A percentile compares a stretch with the other conserved stretches of the same genome.
These are phyloP conservation scores for Taiozyma sp. DNA, from an alignment of 1,139 yeast species.

Conservation along the genomic window DNA sequence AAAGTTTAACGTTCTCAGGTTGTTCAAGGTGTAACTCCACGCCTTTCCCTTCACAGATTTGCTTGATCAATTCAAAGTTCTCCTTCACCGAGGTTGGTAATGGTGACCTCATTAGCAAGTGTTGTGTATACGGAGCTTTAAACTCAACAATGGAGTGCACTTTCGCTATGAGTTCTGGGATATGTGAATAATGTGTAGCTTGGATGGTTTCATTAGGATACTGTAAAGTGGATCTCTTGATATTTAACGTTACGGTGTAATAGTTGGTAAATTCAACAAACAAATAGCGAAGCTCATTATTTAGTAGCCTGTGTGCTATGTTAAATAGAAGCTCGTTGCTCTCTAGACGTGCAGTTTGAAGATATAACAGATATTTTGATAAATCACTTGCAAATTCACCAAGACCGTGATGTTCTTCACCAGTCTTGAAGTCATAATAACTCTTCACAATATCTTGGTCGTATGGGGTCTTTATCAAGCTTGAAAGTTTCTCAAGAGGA, in stretches of 20 bases:
- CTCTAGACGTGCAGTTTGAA: background rate
- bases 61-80: background rate
- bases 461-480: background rate
- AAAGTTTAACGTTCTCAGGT: background rate
- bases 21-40: background rate
- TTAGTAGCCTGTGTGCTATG: conserved; percentile 6
- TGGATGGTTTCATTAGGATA: background rate
- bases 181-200: background rate
- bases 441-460: background rate
- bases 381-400: conserved; percentile 9
- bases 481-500: background rate
- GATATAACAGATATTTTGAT: conserved; percentile 1
- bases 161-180: conserved; percentile 7
- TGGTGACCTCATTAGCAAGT: background rate
- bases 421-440: background rate
- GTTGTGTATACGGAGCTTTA: background rate
- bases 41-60: background rate
- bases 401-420: background rate
- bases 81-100: background rate
- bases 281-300: conserved; percentile 5
- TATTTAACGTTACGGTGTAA: background rate
- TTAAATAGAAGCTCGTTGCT: conserved; percentile 4
- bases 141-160: conserved; percentile 1
- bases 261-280: conserved; percentile 8
- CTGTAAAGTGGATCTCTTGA: background rate